These are phyloP conservation scores for Plasmodium inui DNA, from an alignment of 169 alveolate genomes.

Conservation along the genomic window DNA sequence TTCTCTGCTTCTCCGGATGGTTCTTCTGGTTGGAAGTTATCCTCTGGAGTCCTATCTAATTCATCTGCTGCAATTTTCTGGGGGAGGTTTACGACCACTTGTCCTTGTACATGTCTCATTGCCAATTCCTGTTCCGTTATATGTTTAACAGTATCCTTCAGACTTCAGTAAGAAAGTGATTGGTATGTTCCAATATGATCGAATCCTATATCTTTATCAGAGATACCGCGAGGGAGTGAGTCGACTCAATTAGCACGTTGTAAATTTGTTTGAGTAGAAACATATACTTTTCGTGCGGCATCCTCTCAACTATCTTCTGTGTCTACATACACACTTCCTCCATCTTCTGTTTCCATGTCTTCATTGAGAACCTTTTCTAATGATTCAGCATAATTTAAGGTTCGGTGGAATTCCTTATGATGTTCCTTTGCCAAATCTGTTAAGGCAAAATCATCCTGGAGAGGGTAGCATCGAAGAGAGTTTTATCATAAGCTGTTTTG, in stretches of 20 bases:
- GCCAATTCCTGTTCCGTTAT: neutral
- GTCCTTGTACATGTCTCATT: neutral
- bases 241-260: neutral
- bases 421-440: neutral
- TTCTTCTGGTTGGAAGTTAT: neutral
- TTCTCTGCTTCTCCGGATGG: neutral
- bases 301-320: neutral
- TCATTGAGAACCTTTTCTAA: neutral
- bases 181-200: neutral
- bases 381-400: neutral
- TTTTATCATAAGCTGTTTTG: neutral
- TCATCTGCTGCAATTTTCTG: neutral
- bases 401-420: neutral
- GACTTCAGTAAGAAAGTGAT: neutral
- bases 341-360: neutral
- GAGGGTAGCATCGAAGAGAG: neutral
- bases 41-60: neutral
- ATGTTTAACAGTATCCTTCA: neutral
- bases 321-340: neutral
- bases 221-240: neutral
- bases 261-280: neutral
- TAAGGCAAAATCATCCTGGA: neutral
- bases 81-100: neutral
- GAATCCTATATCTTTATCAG: neutral
- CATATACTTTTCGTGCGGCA: neutral